These are phyloP conservation scores for Thraustochytrium sp. DNA, from an alignment of 352 stramenopile genomes.

Conservation along the genomic window DNA sequence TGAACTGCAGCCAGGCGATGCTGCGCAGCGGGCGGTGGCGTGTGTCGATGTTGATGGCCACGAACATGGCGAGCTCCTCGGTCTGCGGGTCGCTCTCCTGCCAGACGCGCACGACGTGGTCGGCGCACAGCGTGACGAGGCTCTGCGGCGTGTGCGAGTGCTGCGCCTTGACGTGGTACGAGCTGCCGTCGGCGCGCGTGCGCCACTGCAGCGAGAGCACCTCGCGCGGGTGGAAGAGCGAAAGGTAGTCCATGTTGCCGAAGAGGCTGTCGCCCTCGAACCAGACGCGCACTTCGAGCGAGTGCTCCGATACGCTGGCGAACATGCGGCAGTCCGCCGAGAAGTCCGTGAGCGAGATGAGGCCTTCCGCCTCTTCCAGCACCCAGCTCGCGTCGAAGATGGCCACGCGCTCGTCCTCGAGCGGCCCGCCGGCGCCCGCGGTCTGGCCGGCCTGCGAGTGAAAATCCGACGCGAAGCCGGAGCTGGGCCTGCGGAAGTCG, in stretches of 20 bases:
- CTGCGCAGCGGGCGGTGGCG: conserved; percentile 6
- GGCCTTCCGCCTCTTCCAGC: neutral
- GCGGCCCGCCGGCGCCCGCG: neutral
- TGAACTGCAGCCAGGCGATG: conserved; percentile 35
- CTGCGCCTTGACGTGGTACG: neutral
- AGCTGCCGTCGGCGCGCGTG: neutral
- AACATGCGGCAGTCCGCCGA: conserved; percentile 23
- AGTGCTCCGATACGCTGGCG: neutral
- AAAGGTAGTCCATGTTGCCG: conserved; percentile 37
- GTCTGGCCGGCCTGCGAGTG: too few species aligned
- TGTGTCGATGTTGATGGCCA: conserved; percentile 16
- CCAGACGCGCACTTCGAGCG: conserved; percentile 18
- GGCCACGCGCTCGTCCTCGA: neutral
- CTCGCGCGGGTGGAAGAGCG: conserved; percentile 6
- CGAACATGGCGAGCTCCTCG: conserved; percentile 29
- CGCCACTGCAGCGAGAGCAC: conserved; percentile 1
- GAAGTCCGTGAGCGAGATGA: neutral
- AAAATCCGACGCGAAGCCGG: too few species aligned
- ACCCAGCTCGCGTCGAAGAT: conserved; percentile 35
- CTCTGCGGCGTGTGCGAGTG: conserved; percentile 23
- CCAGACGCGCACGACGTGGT: conserved; percentile 31
- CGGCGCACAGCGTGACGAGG: conserved; percentile 19
- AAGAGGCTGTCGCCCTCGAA: conserved; percentile 37
- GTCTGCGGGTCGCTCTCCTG: conserved; percentile 38
- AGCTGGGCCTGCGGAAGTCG: neutral